Evolutionary conservation across 2,329 filamentous ascomycete genomes (phyloP).

Genomic region (Sphaerostilbella broomeana): DNA sequence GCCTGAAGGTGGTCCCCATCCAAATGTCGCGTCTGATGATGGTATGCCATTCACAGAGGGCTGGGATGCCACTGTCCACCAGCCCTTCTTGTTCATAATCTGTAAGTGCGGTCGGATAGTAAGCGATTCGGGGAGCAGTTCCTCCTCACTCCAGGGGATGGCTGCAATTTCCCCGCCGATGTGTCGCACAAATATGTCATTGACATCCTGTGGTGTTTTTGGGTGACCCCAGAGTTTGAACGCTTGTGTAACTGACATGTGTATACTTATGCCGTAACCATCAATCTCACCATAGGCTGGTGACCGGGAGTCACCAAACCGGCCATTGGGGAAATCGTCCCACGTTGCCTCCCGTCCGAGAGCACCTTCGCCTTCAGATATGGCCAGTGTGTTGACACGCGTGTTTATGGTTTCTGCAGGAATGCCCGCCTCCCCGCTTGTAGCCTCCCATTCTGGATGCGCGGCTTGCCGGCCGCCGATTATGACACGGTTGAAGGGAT

Average conservation of each 20-base stretch:
- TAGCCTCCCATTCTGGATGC: slow-evolving; percentile 61
- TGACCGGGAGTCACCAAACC: slow-evolving; percentile 88
- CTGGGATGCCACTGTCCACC: slow-evolving; percentile 96
- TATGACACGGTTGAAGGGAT: slow-evolving; percentile 82
- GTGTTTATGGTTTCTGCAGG: slow-evolving; percentile 67
- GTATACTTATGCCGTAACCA: slow-evolving; percentile 93
- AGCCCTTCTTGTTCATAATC: slow-evolving; percentile 70
- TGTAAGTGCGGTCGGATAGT: slow-evolving; percentile 73
- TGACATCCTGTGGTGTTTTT: slow-evolving; percentile 63
- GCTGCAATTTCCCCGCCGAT: slow-evolving; percentile 72
- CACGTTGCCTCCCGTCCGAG: slow-evolving; percentile 92
- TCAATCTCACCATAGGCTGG: slow-evolving; percentile 95
- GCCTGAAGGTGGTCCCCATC: slow-evolving; percentile 87
- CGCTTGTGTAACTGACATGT: slow-evolving; percentile 80
- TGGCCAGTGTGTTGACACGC: slow-evolving; percentile 79
- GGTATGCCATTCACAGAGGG: slow-evolving; percentile 83
- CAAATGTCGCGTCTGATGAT: slow-evolving; percentile 72
- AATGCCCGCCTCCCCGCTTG: slow-evolving; percentile 70
- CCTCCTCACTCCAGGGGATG: slow-evolving; percentile 92
- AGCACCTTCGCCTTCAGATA: slow-evolving; percentile 86
- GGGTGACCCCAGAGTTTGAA: slow-evolving; percentile 81
- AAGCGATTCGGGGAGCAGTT: slow-evolving; percentile 73
- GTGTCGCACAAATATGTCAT: slow-evolving; percentile 71
- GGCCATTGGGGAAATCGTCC: slow-evolving; percentile 96
- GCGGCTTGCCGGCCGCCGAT: slow-evolving; percentile 56